Evolutionary conservation across 257 asterid species (phyloP), one percentile per base, ranked within the genome.

Genomic region (Asclepias syriaca): DNA sequence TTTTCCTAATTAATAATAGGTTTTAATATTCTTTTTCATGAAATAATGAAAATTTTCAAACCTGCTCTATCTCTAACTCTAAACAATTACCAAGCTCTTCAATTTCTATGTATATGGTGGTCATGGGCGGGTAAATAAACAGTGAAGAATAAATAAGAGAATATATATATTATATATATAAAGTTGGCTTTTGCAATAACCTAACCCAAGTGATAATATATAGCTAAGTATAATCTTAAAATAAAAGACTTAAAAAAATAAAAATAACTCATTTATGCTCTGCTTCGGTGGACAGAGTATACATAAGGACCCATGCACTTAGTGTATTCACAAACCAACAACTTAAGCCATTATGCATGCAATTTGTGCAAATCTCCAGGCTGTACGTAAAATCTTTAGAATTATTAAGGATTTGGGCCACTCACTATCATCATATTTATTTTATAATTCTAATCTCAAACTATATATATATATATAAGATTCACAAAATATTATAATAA

Each of bases 241-340:
- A 59, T 40, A 40, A 6, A 8, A 12, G 66, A 12, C n/a, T 10
- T 0, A 51, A 51, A 8, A 53, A 61, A 34, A 61, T 8, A 32
- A 29, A 60, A 60, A 9, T 37, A 19, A 13, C 13, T 27, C 43
- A 27, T 29, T 27, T 27, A 27, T 34, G 69, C n/a, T 21, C 53
- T 50, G 58, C 13, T 18, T 53, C n/a, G 69, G 21, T 68, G 65
- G 69, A 19, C 46, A 22, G 29, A 49, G 15, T 43, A 43, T 43
- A 43, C 8, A 43, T 43, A 43, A 46, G 60, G 74, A 49, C 43
- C 68, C 77, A 43, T 43, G 11, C 48, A 67, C 54, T 53, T 21
- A 29, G 45, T 45, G 24, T 45, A 56, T 50, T 45, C 48, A 57
- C 57, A 40, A 65, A 27, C 56, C 75, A 8, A 63, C 54, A 66